phyloP scores from a whole-genome alignment of 305 asterid species.

The Solanum aculeatissimum region DNA sequence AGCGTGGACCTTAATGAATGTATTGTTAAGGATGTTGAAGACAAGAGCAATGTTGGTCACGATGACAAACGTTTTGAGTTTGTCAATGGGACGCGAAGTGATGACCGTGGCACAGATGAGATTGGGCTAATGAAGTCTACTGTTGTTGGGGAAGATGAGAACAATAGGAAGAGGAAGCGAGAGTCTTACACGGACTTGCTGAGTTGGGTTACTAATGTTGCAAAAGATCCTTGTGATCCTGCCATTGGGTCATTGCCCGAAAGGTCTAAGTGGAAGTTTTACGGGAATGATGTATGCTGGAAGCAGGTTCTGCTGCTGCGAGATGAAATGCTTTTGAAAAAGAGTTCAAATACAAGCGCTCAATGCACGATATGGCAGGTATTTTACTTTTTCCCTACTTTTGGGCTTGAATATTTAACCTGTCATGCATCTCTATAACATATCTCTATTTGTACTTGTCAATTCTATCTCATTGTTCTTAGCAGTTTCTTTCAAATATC shows the following conservation, averaged over 20 bases:
- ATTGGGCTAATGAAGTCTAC: neutral
- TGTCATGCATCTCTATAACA: neutral
- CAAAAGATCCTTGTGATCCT: slow-evolving; percentile 38
- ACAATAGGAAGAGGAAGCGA: slow-evolving; percentile 38
- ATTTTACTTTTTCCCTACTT: neutral
- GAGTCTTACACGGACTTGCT: slow-evolving; percentile 24
- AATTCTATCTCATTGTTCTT: neutral
- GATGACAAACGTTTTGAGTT: neutral
- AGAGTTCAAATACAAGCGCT: slow-evolving; percentile 23
- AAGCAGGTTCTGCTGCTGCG: slow-evolving; percentile 44
- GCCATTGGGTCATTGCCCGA: slow-evolving; percentile 31
- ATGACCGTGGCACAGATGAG: slow-evolving; percentile 1
- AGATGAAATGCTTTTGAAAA: slow-evolving; percentile 27
- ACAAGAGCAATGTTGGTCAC: neutral
- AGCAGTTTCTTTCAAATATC: neutral
- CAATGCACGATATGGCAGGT: slow-evolving; percentile 51
- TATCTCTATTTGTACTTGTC: neutral
- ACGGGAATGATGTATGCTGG: slow-evolving; percentile 36
- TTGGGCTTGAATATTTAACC: neutral
- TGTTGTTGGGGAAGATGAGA: neutral
- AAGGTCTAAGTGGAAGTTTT: slow-evolving; percentile 47
- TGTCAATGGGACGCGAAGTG: neutral
- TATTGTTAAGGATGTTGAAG: neutral
- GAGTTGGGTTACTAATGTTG: slow-evolving; percentile 36
- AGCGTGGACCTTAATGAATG: neutral